phyloP scores from a whole-genome alignment of 805 yeast genomes.

The Saccharomycopsis sp. region DNA sequence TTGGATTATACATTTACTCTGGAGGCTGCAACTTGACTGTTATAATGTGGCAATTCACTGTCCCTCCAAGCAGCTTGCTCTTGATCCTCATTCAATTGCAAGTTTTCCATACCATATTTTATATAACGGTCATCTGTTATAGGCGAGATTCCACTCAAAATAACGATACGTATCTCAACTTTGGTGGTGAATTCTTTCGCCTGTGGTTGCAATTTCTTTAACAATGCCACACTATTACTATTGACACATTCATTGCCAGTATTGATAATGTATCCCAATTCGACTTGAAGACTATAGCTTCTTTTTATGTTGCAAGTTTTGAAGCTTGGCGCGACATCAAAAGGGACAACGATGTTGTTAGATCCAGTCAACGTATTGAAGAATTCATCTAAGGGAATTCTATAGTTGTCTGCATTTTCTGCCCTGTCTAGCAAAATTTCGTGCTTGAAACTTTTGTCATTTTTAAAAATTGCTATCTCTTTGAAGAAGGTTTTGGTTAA shows the following conservation, averaged over 20 bases:
- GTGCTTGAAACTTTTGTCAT: background rate
- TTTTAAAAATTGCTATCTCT: background rate
- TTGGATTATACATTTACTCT: background rate
- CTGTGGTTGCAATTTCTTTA: background rate
- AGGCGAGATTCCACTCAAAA: background rate
- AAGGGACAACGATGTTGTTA: constrained; percentile 6
- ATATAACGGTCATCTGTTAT: background rate
- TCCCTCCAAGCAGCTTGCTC: background rate
- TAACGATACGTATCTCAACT: background rate
- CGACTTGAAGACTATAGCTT: constrained; percentile 2
- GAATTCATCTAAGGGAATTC: background rate
- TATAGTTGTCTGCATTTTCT: background rate
- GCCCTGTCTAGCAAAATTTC: background rate
- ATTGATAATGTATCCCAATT: constrained; percentile 1
- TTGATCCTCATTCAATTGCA: too few relatives aligned
- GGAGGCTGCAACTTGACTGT: background rate
- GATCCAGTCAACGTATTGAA: background rate
- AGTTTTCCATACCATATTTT: background rate
- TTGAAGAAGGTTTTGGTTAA: background rate
- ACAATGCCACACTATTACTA: constrained; percentile 1
- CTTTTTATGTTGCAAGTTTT: constrained; percentile 17
- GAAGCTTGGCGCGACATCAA: constrained; percentile 9
- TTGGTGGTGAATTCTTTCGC: background rate
- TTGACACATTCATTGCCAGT: background rate
- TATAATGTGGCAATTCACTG: background rate